Base-by-base conservation (phyloP, 2,329 filamentous ascomycete genomes). In the Teratosphaeria epicoccoides region DNA sequence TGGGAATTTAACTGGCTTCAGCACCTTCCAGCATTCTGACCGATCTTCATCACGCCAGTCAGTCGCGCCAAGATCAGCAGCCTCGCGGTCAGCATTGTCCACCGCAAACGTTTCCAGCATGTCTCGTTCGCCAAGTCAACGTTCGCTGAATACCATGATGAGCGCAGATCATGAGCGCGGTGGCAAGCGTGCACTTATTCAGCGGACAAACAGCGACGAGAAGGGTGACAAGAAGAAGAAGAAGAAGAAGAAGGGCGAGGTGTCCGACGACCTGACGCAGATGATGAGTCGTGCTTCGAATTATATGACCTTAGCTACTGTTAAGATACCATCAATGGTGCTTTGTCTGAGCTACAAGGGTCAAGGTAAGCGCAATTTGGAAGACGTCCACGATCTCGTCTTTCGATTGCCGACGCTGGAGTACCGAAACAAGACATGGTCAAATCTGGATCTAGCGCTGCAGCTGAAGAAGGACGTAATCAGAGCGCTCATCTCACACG, bases 341-440 rank as follows among this genome's bases (percentile, higher is more conserved):
- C 81, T 98, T 28, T 98, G 93, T 66, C 77, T 98, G 24, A 94
- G 87, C 65, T 96, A 96, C 77, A 95, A 97, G 69, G 93, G 94
- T 64, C 94, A 89, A 67, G 88, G 90, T 44, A 88, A 95, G 58
- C 88, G 90, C 65, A 98, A 97, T 63, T 79, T 98, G 52, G 89
- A 96, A 71, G 94, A 98, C 68, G 85, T 98, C 14, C 91, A 98
- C 70, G 85, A 97, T 65, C 94, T 98, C 60, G 93, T 98, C 47
- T 98, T 98, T 79, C 84, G 88, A 28, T 81, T 98, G 71, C 93
- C 93, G 3, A 85, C 87, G 2, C 83, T 98, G 46, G 93, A 98
- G 68, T 97, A 95, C 73, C 83, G 88, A 57, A 98, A 98, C 76
- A 98, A 98, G 75, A 97, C 90, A 7, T 98, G 93, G 93, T 96